Evolutionary conservation across 768 basidiomycete genomes (phyloP), one percentile per base, ranked within the genome.

Genomic region (Russula foetens): DNA sequence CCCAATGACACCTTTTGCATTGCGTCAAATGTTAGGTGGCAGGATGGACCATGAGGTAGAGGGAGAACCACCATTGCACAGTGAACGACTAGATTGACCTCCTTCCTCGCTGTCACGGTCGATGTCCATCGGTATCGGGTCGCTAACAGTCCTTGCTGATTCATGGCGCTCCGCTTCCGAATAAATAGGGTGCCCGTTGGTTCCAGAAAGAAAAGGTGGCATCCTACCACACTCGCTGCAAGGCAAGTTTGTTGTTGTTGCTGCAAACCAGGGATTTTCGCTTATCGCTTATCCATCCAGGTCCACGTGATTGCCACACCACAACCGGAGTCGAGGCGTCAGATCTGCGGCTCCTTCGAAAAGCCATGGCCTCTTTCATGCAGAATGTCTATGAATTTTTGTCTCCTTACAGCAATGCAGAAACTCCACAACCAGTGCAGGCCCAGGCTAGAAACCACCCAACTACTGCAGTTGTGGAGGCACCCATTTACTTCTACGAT

Each of bases 401-500:
- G 7, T 23, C 48, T 44, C 6, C 24, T 38, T 24, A 8, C 17
- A 49, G 12, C 26, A 35, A 38, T 45, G 11, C 24, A 19, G 24
- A 28, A 44, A 9, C 41, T 33, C n/a, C 43, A 7, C 31, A 4
- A 1, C 49, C 33, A n/a, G n/a, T 23, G 33, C 29, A 12, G 9
- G 11, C n/a, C 0, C 47, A 17, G 5, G n/a, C 26, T 56, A 35
- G 12, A n/a, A 41, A 38, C 19, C 46, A 19, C 29, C 45, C 52
- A 39, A 15, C 28, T 1, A 44, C 31, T 49, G 47, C 26, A 14
- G 4, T 6, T 21, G 23, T 41, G 23, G 35, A 45, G 17, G 39
- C 23, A 26, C 60, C 60, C 7, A 53, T 62, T 50, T 58, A 53
- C 35, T 62, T 62, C 38, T 62, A 53, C 28, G 56, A 62, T 26